Conservation (phyloP, 2,329 filamentous ascomycete genomes). For the Akanthomyces lecanii region DNA sequence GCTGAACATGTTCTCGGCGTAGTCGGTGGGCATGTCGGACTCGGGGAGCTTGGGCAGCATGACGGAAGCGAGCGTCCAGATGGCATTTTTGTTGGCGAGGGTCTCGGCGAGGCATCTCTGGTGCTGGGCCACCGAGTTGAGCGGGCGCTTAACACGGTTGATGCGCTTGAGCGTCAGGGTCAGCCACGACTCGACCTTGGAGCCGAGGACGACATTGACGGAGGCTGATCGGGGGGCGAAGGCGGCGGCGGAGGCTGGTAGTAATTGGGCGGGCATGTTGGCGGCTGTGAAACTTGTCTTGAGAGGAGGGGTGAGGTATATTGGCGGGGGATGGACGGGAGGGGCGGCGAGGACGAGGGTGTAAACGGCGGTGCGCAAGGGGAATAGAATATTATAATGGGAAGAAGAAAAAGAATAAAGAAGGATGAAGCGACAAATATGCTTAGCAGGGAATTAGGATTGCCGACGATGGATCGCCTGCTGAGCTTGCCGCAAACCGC, state of each 20-base stretch:
- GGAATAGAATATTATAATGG: slow-evolving; percentile 22
- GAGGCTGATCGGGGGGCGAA: slow-evolving; percentile 88
- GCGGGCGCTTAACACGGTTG: slow-evolving; percentile 91
- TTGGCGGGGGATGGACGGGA: slow-evolving; percentile 22
- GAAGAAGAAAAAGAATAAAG: slow-evolving; percentile 33
- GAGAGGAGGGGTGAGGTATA: slow-evolving; percentile 17
- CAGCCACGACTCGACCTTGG: slow-evolving; percentile 93
- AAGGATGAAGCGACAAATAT: slow-evolving; percentile 51
- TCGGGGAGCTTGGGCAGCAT: slow-evolving; percentile 91
- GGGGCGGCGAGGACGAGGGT: slow-evolving; percentile 20
- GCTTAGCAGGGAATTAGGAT: slow-evolving; percentile 31
- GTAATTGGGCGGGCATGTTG: slow-evolving; percentile 84
- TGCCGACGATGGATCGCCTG: slow-evolving; percentile 46
- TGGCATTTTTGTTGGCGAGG: slow-evolving; percentile 80
- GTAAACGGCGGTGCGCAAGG: slow-evolving; percentile 16
- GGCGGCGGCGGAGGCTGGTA: slow-evolving; percentile 92
- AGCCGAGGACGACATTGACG: slow-evolving; percentile 89
- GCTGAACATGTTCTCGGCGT: slow-evolving; percentile 86
- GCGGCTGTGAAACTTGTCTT: slow-evolving; percentile 19
- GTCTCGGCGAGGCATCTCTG: slow-evolving; percentile 93
- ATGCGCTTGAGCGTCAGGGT: slow-evolving; percentile 95
- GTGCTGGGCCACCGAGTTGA: slow-evolving; percentile 96
- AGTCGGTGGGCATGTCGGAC: slow-evolving; percentile 74
- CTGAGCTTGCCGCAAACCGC: slow-evolving; percentile 50
- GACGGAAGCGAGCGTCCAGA: slow-evolving; percentile 90